These are phyloP conservation scores for Immersiporthe knoxdaviesiana DNA, from an alignment of 2,329 filamentous ascomycete genomes.

Conservation along the genomic window DNA sequence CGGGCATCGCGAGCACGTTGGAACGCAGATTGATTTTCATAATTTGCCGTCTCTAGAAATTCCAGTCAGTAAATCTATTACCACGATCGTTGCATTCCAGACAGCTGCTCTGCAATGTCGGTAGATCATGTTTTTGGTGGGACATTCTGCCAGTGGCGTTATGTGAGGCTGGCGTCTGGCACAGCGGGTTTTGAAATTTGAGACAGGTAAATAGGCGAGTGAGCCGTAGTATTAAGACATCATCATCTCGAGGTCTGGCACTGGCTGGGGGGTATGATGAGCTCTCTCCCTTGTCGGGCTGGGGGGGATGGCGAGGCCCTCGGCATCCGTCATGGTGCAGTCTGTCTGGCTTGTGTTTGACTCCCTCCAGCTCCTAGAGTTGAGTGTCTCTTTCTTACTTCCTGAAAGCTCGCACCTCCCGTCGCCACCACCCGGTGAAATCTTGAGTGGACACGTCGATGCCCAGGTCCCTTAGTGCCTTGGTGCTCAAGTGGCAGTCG, in stretches of 20 bases:
- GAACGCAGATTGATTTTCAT: conserved; percentile 20
- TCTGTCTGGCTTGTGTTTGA: background rate
- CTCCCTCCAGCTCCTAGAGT: background rate
- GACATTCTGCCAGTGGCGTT: background rate
- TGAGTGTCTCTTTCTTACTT: conserved; percentile 44
- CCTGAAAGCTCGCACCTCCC: conserved; percentile 62
- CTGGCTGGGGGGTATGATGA: conserved; percentile 4
- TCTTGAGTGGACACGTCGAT: conserved; percentile 75
- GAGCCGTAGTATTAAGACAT: background rate
- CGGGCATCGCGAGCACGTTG: conserved; percentile 23
- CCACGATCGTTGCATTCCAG: conserved; percentile 5
- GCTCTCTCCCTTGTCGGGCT: conserved; percentile 11
- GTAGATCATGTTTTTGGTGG: background rate
- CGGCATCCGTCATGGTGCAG: background rate
- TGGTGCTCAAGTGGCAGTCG: conserved; percentile 85
- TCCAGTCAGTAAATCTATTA: conserved; percentile 1
- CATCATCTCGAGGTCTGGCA: background rate
- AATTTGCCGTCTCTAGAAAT: conserved; percentile 15
- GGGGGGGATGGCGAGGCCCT: background rate
- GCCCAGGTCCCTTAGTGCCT: conserved; percentile 70
- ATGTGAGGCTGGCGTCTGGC: conserved; percentile 4
- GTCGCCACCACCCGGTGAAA: conserved; percentile 81
- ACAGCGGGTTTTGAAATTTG: conserved; percentile 7
- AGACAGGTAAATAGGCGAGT: conserved; percentile 7
- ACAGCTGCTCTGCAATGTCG: conserved; percentile 4